These are phyloP conservation scores for Chamaenerion angustifolium DNA, from an alignment of 345 rosid genomes.

Conservation along the genomic window DNA sequence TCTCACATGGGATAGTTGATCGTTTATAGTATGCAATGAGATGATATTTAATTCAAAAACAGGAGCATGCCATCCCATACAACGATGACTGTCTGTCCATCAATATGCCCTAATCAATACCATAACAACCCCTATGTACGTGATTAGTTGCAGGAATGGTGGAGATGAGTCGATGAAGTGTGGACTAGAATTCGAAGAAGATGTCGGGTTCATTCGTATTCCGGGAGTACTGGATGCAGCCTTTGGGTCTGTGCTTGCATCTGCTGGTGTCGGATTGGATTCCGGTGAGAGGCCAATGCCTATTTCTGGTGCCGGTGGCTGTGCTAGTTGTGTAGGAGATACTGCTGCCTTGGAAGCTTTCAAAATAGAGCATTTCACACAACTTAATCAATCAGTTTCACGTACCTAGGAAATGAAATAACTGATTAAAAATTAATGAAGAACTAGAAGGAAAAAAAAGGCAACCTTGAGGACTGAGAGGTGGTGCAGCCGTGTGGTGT, in stretches of 20 bases:
- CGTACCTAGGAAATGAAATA: too few species aligned
- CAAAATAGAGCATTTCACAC: too few species aligned
- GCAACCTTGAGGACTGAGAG: slow-evolving; percentile 45
- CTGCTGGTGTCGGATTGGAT: slow-evolving; percentile 16
- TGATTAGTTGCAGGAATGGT: slow-evolving; percentile 2
- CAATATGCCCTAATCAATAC: too few species aligned
- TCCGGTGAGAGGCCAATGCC: slow-evolving; percentile 4
- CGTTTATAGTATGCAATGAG: too few species aligned
- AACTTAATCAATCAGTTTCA: too few species aligned
- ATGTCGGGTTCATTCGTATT: slow-evolving; percentile 18
- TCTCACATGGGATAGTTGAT: too few species aligned
- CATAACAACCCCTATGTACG: not conserved
- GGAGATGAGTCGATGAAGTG: slow-evolving; percentile 6
- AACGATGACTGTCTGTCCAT: too few species aligned
- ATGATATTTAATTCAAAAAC: too few species aligned
- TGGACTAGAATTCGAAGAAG: slow-evolving; percentile 6
- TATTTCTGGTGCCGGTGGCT: slow-evolving; percentile 15
- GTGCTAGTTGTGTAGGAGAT: not conserved
- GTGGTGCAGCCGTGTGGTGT: slow-evolving; percentile 4
- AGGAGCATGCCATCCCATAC: too few species aligned
- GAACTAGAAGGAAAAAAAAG: too few species aligned
- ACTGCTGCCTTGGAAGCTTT: slow-evolving; percentile 32
- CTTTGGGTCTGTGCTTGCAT: slow-evolving; percentile 14
- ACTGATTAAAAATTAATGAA: too few species aligned
- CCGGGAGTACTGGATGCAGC: slow-evolving; percentile 15